Evolutionary conservation across 2,329 filamentous ascomycete species (phyloP).

Genomic region (Nothomitra cinnamomea): DNA sequence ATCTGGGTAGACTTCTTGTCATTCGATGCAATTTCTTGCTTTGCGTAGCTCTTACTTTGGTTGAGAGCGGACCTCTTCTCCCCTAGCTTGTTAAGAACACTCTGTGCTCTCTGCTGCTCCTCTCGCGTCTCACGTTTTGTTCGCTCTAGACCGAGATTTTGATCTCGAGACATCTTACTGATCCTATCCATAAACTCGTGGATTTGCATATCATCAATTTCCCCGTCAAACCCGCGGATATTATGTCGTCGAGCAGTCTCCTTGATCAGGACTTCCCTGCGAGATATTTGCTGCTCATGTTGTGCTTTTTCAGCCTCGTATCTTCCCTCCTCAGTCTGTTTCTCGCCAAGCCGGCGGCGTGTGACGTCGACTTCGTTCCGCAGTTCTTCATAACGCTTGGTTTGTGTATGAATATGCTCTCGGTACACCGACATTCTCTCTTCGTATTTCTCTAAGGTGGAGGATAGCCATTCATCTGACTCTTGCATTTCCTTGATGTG

Average conservation of each 20-base stretch:
- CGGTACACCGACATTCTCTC: slow-evolving; percentile 50
- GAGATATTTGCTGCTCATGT: slow-evolving; percentile 62
- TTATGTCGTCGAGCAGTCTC: slow-evolving; percentile 60
- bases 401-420: slow-evolving; percentile 44
- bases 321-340: slow-evolving; percentile 43
- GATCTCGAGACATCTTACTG: slow-evolving; percentile 57
- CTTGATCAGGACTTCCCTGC: slow-evolving; percentile 57
- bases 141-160: slow-evolving; percentile 60
- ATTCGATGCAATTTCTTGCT: slow-evolving; percentile 53
- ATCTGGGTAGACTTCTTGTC: slow-evolving; percentile 51
- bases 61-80: slow-evolving; percentile 53
- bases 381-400: slow-evolving; percentile 48
- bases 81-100: slow-evolving; percentile 53
- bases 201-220: slow-evolving; percentile 57
- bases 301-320: slow-evolving; percentile 74
- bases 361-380: slow-evolving; percentile 30
- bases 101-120: slow-evolving; percentile 60
- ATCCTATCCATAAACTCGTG: slow-evolving; percentile 63
- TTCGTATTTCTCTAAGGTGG: slow-evolving; percentile 60
- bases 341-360: slow-evolving; percentile 25
- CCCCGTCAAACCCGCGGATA: slow-evolving; percentile 70
- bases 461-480: slow-evolving; percentile 57
- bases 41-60: slow-evolving; percentile 58
- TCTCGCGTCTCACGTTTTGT: slow-evolving; percentile 54
- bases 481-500: slow-evolving; percentile 65